phyloP scores from a whole-genome alignment of 495 filamentous ascomycete species.

The Aspergillus sparsus region DNA sequence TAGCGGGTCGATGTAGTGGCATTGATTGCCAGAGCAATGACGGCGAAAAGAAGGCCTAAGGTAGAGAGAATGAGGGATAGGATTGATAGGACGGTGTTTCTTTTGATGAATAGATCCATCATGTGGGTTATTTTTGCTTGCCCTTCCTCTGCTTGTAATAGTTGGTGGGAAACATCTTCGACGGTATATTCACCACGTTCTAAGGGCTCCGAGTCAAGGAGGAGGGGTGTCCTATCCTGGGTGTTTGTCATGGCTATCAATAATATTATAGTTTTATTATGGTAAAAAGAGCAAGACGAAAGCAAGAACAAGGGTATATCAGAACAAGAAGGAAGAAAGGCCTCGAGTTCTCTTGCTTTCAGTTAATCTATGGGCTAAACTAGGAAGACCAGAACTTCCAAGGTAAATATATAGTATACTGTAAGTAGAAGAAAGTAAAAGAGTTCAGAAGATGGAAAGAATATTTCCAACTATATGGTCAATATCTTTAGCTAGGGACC shows the following conservation, averaged over 20 bases:
- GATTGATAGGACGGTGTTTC: neutral
- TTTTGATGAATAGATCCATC: neutral
- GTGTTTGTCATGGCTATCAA: slow-evolving; percentile 1
- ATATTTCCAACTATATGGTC: no score
- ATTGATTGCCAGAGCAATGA: slow-evolving; percentile 2
- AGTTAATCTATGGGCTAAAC: no score
- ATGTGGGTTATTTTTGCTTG: neutral
- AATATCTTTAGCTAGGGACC: no score
- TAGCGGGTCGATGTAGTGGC: neutral
- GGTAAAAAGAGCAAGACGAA: neutral
- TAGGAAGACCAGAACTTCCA: no score
- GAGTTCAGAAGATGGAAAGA: no score
- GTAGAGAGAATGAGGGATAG: slow-evolving; percentile 1
- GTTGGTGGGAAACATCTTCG: neutral
- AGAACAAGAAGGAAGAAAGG: no score
- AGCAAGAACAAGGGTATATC: neutral
- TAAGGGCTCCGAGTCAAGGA: neutral
- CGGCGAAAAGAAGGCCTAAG: neutral
- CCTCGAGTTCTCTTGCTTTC: no score
- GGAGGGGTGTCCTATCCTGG: slow-evolving; percentile 12
- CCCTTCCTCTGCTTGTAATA: neutral
- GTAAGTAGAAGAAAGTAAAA: no score
- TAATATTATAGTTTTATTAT: neutral
- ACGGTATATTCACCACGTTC: slow-evolving; percentile 1
- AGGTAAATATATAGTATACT: no score